A percentile compares a stretch with the other conserved stretches of the same genome.
phyloP scores from a whole-genome alignment of 2,329 filamentous ascomycete genomes.

The Lachnellula cervina region DNA sequence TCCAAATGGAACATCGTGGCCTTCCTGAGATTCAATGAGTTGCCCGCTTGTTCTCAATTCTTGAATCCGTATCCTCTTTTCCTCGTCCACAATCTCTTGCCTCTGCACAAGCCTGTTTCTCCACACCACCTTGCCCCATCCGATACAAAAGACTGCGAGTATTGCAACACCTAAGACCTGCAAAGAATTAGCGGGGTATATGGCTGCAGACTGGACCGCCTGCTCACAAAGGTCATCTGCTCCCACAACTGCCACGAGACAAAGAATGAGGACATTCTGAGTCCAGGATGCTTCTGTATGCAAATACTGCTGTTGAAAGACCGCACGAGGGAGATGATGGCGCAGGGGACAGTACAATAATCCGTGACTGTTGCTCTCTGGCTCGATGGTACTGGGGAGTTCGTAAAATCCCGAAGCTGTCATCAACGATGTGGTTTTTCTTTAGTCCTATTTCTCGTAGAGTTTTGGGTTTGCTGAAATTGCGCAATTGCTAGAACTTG shows the following conservation, averaged over 20 bases:
- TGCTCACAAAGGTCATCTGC: constrained; percentile 81
- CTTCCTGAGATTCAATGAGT: constrained; percentile 28
- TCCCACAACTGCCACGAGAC: constrained; percentile 75
- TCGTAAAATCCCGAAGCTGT: neutral
- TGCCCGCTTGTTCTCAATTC: constrained; percentile 51
- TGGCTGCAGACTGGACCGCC: neutral
- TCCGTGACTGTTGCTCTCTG: too few species aligned
- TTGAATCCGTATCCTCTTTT: constrained; percentile 51
- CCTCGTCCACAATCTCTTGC: constrained; percentile 61
- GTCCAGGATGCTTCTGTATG: too few species aligned
- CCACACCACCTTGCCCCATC: constrained; percentile 63
- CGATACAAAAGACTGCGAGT: constrained; percentile 62
- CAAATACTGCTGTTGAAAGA: too few species aligned
- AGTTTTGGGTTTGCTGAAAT: neutral
- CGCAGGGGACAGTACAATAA: too few species aligned
- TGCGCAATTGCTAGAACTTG: constrained; percentile 1
- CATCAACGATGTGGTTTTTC: neutral
- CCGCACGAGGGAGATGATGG: too few species aligned
- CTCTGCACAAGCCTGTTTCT: constrained; percentile 50
- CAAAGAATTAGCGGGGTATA: constrained; percentile 2
- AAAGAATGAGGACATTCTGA: constrained; percentile 48
- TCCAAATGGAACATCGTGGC: constrained; percentile 74
- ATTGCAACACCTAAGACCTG: constrained; percentile 72
- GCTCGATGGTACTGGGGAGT: too few species aligned
- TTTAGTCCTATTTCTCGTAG: too few species aligned